phyloP scores from a whole-genome alignment of 2,329 filamentous ascomycete species.

The Xylaria sp. region DNA sequence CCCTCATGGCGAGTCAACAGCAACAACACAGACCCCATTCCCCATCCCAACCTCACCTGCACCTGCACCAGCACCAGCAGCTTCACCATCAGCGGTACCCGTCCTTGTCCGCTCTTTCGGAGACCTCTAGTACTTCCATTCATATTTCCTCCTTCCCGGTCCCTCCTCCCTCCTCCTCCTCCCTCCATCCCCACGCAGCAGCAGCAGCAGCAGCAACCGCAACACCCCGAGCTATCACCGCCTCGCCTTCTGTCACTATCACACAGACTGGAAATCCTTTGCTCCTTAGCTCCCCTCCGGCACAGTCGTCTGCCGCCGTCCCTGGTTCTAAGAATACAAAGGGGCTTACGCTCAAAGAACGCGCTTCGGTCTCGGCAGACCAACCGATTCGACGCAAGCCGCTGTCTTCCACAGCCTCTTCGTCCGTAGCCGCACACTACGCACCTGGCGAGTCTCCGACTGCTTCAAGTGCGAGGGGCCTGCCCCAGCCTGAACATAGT shows the following conservation, averaged over 20 bases:
- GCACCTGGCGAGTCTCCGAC: conserved; percentile 37
- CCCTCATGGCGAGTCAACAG: conserved; percentile 9
- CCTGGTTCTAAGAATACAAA: conserved; percentile 27
- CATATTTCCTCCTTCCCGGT: conserved; percentile 29
- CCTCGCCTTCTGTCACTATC: not conserved
- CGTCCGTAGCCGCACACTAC: conserved; percentile 44
- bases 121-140: conserved; percentile 38
- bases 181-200: not conserved
- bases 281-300: conserved; percentile 28
- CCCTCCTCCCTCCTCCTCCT: conserved; percentile 12
- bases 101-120: conserved; percentile 31
- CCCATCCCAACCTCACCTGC: not conserved
- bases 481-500: conserved; percentile 47
- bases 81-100: conserved; percentile 15
- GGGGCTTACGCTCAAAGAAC: conserved; percentile 28
- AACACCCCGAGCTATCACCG: not conserved
- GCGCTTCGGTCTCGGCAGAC: conserved; percentile 21
- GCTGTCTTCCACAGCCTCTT: conserved; percentile 49
- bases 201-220: not conserved
- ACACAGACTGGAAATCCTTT: conserved; percentile 7
- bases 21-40: not conserved
- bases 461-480: conserved; percentile 34
- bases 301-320: conserved; percentile 18
- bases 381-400: conserved; percentile 54
- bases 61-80: too few species aligned